Evolutionary conservation across 306 rosid genomes (phyloP).

Genomic region (Dicorynia guianensis): DNA sequence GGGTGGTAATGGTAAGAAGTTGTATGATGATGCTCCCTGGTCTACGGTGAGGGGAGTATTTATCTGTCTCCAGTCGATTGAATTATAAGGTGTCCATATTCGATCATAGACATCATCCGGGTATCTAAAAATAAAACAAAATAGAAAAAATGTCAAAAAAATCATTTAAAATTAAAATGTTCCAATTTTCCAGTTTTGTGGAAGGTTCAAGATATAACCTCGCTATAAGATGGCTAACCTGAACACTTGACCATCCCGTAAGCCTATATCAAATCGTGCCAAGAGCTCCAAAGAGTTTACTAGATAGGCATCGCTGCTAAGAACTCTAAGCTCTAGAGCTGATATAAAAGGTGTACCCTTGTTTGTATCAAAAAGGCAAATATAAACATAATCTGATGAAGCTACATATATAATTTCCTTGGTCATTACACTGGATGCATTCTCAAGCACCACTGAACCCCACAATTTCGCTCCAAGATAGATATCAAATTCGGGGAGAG

Average conservation of each 20-base stretch:
- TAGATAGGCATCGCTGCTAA: slow-evolving; percentile 46
- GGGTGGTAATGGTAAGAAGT: slow-evolving; percentile 40
- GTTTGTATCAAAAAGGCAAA: slow-evolving; percentile 43
- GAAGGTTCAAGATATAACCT: background rate
- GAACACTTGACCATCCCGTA: slow-evolving; percentile 19
- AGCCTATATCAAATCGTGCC: slow-evolving; percentile 50
- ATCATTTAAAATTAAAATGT: background rate
- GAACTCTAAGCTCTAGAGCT: slow-evolving; percentile 53
- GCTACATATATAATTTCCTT: slow-evolving; percentile 51
- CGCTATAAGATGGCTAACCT: slow-evolving; percentile 42
- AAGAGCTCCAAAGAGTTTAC: slow-evolving; percentile 38
- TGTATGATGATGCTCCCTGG: slow-evolving; percentile 23
- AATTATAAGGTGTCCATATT: slow-evolving; percentile 48
- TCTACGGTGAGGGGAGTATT: slow-evolving; percentile 35
- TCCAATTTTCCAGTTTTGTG: background rate
- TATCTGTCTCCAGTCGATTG: slow-evolving; percentile 42
- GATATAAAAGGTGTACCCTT: slow-evolving; percentile 58
- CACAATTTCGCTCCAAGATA: slow-evolving; percentile 50
- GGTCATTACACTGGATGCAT: slow-evolving; percentile 39
- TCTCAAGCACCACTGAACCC: slow-evolving; percentile 39
- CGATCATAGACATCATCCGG: slow-evolving; percentile 57
- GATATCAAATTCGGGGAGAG: slow-evolving; percentile 49
- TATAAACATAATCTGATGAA: slow-evolving; percentile 47
- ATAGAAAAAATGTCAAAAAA: background rate
- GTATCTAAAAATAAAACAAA: slow-evolving; percentile 38